Base-by-base conservation (phyloP, 1,284 basidiomycete species). In the Caloboletus inedulis region DNA sequence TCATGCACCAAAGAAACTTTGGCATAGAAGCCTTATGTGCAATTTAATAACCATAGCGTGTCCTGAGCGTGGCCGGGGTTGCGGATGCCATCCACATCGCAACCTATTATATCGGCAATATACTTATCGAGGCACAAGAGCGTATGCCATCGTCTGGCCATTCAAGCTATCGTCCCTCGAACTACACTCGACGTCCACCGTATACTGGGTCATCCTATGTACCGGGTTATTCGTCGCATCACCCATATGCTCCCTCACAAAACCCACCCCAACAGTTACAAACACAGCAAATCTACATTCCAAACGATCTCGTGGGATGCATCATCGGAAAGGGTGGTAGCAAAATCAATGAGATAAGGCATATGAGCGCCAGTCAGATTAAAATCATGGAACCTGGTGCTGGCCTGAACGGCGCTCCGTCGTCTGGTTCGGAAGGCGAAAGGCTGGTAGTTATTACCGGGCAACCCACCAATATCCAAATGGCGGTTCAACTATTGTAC, bases 41-140 rank as follows among this genome's bases (percentile, higher is more conserved):
- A 14, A 33, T 51, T 51, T 54, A 47, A 56, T 49, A 55, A 52
- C 31, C 53, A 6, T 68, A 95, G 91, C 91, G 94, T 53, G 93
- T 99, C 23, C 78, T 99, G 52, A 97, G 93, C 59, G 95, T 99
- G 43, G 94, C 95, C 34, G 97, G 97, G 51, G 97, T 99, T 39
- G 97, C 97, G n/a, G 97, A 99, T 71, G 97, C 97, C 18, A 95
- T 99, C 53, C 97, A 99, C 73, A 99, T 99, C 60, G 97, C 97
- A 29, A 98, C 97, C 7, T 99, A 98, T 76, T 98, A 99, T 69
- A 95, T 98, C 55, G 95, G 95, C 48, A 96, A 94, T 59, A 97
- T 98, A 61, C 84, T 98, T 54, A 89, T 98, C 59, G 95, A 98
- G 71, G 93, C 94, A 43, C 91, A 95, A 69, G 94, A 96, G 64